These are phyloP conservation scores for Pleurozium schreberi DNA, from an alignment of 225 moss, liverwort and hornwort genomes.

Conservation along the genomic window DNA sequence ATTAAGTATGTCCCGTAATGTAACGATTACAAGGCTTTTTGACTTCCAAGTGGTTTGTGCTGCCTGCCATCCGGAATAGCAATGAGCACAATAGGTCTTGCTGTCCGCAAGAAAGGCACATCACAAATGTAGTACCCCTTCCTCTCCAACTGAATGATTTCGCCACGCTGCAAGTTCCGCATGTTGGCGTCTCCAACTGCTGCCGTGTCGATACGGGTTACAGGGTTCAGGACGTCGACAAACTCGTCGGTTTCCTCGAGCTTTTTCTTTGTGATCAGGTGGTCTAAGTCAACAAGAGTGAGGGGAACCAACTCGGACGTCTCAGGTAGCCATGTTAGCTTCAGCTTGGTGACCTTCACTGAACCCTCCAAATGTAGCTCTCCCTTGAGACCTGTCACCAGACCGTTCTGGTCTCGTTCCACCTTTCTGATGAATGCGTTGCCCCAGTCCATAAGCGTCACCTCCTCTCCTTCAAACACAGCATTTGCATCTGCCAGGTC, in stretches of 20 bases:
- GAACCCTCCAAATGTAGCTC: slow-evolving; percentile 61
- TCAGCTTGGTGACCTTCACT: slow-evolving; percentile 63
- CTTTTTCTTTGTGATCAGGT: slow-evolving; percentile 78
- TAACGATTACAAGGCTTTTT: neutral
- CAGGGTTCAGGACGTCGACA: slow-evolving; percentile 43
- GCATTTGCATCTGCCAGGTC: slow-evolving; percentile 48
- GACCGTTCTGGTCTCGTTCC: slow-evolving; percentile 38
- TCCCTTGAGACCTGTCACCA: slow-evolving; percentile 42
- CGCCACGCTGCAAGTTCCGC: slow-evolving; percentile 57
- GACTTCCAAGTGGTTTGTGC: slow-evolving; percentile 35
- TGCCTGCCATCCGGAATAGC: slow-evolving; percentile 75
- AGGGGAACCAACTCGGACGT: slow-evolving; percentile 53
- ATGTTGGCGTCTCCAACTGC: slow-evolving; percentile 68
- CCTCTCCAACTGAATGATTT: slow-evolving; percentile 67
- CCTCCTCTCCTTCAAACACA: slow-evolving; percentile 59
- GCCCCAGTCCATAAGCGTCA: slow-evolving; percentile 82
- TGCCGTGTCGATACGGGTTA: slow-evolving; percentile 40
- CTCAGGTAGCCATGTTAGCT: slow-evolving; percentile 70
- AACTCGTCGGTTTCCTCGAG: slow-evolving; percentile 69
- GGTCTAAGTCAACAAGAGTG: slow-evolving; percentile 61
- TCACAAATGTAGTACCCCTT: slow-evolving; percentile 78
- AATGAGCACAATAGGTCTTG: slow-evolving; percentile 56
- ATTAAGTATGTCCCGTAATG: neutral
- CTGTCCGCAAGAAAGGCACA: slow-evolving; percentile 31
- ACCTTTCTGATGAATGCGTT: slow-evolving; percentile 54